These are phyloP conservation scores for Citeromyces matritensis DNA, from an alignment of 805 yeast genomes.

Conservation along the genomic window DNA sequence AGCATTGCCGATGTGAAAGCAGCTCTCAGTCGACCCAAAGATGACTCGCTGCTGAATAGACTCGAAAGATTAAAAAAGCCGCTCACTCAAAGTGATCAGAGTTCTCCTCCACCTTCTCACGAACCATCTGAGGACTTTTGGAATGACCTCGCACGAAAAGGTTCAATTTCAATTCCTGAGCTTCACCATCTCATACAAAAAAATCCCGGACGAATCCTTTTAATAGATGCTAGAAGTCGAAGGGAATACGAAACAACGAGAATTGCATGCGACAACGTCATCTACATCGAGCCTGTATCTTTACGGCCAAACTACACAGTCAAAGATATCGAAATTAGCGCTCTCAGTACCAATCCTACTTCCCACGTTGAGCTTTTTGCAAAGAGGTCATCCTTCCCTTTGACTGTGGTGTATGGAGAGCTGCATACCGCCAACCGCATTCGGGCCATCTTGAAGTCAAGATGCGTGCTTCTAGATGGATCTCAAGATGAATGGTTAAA, in stretches of 20 bases:
- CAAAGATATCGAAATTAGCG: constrained; percentile 47
- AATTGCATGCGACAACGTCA: constrained; percentile 29
- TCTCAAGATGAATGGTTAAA: constrained; percentile 66
- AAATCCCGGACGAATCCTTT: constrained; percentile 23
- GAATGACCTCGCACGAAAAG: background rate
- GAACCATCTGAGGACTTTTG: no score
- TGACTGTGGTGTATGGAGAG: constrained; percentile 47
- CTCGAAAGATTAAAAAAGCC: constrained; percentile 1
- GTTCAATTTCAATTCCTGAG: constrained; percentile 7
- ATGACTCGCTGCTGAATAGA: constrained; percentile 1
- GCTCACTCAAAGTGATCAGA: background rate
- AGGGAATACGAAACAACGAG: constrained; percentile 48
- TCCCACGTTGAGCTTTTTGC: constrained; percentile 39
- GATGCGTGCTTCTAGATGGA: constrained; percentile 30
- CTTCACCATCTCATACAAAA: constrained; percentile 13
- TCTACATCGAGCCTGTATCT: constrained; percentile 66
- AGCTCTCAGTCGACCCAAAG: background rate
- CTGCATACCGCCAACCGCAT: constrained; percentile 11
- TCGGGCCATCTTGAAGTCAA: constrained; percentile 18
- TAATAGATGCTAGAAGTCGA: constrained; percentile 60
- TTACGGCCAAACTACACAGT: constrained; percentile 36
- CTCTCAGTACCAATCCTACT: constrained; percentile 41
- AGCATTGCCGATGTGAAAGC: background rate
- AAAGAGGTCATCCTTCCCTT: constrained; percentile 37
- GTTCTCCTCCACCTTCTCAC: no score